Conservation (phyloP, 2,329 filamentous ascomycete species). For the Fusarium sambucinum region DNA sequence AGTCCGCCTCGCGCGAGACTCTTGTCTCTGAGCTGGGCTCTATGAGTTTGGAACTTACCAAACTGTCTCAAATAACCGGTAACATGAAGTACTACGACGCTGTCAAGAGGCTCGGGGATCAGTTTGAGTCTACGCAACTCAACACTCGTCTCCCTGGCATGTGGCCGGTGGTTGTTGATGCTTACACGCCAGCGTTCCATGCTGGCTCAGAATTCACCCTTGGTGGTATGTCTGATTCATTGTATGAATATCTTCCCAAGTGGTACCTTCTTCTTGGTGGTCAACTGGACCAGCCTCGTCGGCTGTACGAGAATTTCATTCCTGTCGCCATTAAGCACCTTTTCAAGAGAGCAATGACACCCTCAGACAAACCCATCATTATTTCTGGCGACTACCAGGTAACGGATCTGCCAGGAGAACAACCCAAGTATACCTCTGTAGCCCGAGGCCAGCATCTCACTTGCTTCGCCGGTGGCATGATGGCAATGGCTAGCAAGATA, state of each 20-base stretch:
- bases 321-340: slow-evolving; percentile 66
- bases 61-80: slow-evolving; percentile 72
- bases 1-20: slow-evolving; percentile 40
- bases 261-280: slow-evolving; percentile 76
- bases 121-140: slow-evolving; percentile 65
- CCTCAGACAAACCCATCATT: slow-evolving; percentile 69
- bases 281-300: slow-evolving; percentile 48
- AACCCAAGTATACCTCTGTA: slow-evolving; percentile 50
- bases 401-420: slow-evolving; percentile 36
- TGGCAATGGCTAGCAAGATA: slow-evolving; percentile 71
- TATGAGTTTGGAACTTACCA: slow-evolving; percentile 71
- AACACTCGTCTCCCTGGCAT: slow-evolving; percentile 70
- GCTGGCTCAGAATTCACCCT: slow-evolving; percentile 63
- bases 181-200: slow-evolving; percentile 46
- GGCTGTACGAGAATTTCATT: slow-evolving; percentile 55
- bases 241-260: slow-evolving; percentile 76
- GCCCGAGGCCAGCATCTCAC: slow-evolving; percentile 67
- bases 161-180: slow-evolving; percentile 69
- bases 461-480: slow-evolving; percentile 77
- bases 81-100: slow-evolving; percentile 73
- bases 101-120: slow-evolving; percentile 67
- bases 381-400: slow-evolving; percentile 67
- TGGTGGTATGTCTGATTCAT: slow-evolving; percentile 68
- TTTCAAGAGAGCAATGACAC: slow-evolving; percentile 75
- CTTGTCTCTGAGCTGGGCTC: slow-evolving; percentile 59